Conservation (phyloP, 768 basidiomycete genomes). For the Suillus subaureus region DNA sequence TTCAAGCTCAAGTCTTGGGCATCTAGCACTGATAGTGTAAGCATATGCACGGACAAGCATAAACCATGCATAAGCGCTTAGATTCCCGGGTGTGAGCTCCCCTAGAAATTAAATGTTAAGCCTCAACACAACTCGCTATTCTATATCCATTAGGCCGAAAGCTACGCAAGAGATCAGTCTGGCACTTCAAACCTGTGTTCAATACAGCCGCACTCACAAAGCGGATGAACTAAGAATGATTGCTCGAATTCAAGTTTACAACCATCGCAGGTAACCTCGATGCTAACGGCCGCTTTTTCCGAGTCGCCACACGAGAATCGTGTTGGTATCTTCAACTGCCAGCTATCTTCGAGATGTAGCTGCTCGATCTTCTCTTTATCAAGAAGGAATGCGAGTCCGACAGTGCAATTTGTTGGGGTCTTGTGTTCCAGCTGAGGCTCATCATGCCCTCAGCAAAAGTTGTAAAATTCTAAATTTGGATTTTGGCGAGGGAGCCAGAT, state of each 20-base stretch:
- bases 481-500: constrained; percentile 15
- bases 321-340: constrained; percentile 10
- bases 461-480: constrained; percentile 23
- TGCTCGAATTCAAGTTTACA: constrained; percentile 20
- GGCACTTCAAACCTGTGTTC: neutral
- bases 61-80: no score
- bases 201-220: constrained; percentile 15
- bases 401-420: constrained; percentile 15
- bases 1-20: no score
- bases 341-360: constrained; percentile 8
- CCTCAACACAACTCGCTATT: neutral
- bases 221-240: constrained; percentile 17
- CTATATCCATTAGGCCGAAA: neutral
- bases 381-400: constrained; percentile 13
- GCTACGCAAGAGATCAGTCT: neutral
- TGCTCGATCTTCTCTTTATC: constrained; percentile 6
- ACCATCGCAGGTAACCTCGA: constrained; percentile 17
- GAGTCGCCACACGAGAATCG: constrained; percentile 16
- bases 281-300: constrained; percentile 8
- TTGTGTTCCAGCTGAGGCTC: constrained; percentile 19
- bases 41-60: no score
- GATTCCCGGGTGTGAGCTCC: no score
- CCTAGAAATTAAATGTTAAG: neutral
- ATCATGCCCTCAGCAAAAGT: neutral
- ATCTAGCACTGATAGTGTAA: no score